Conservation (phyloP, 2,329 filamentous ascomycete genomes). For the Cryphonectria naterciae region DNA sequence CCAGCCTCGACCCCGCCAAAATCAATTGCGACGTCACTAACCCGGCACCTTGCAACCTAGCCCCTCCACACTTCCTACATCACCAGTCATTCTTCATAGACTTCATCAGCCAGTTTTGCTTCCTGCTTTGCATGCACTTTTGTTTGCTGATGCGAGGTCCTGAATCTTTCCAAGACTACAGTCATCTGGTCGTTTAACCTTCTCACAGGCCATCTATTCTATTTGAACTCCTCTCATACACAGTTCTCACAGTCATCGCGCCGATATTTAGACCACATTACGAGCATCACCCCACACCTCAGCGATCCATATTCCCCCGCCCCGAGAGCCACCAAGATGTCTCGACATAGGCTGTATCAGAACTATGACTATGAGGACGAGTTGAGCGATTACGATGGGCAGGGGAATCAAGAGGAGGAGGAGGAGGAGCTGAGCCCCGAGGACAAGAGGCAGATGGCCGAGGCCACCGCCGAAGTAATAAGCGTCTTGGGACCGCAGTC, state of each 20-base stretch:
- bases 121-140: background rate
- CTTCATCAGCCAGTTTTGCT: background rate
- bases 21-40: conserved; percentile 2
- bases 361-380: conserved; percentile 57
- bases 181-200: background rate
- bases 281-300: conserved; percentile 5
- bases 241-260: background rate
- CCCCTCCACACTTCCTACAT: background rate
- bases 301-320: background rate
- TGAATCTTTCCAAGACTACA: background rate
- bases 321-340: conserved; percentile 41
- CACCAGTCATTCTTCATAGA: background rate
- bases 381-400: conserved; percentile 54
- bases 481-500: conserved; percentile 64
- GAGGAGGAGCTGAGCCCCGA: conserved; percentile 53
- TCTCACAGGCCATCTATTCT: background rate
- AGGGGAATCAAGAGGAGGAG: conserved; percentile 48
- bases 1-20: conserved; percentile 15
- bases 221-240: background rate
- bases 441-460: conserved; percentile 58
- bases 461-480: conserved; percentile 69
- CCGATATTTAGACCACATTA: background rate
- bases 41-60: background rate
- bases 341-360: conserved; percentile 51
- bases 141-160: background rate